Evolutionary conservation across 805 yeast species (phyloP).

Genomic region (Nakazawaea molendinolei): DNA sequence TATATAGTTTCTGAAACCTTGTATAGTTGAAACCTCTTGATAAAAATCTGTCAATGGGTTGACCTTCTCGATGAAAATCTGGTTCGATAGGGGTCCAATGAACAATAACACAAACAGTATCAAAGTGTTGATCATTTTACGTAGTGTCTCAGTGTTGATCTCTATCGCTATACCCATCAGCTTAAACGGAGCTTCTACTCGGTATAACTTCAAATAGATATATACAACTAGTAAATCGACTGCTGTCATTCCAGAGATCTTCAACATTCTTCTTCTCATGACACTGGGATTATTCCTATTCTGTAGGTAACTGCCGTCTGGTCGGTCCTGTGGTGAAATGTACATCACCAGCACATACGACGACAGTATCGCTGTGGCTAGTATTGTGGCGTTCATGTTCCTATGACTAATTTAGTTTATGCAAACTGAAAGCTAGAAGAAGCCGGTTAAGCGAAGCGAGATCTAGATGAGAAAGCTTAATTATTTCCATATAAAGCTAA

Average conservation of each 20-base stretch:
- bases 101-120: conserved; percentile 34
- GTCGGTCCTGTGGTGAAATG: conserved; percentile 15
- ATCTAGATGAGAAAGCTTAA: too few relatives aligned
- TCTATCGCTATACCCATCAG: conserved; percentile 32
- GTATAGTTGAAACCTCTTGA: conserved; percentile 15
- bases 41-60: background rate
- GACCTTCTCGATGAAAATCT: conserved; percentile 13
- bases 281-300: conserved; percentile 38
- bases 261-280: conserved; percentile 31
- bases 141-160: conserved; percentile 14
- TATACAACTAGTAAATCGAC: conserved; percentile 27
- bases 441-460: too few relatives aligned
- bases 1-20: conserved; percentile 48
- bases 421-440: too few relatives aligned
- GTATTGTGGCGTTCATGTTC: too few relatives aligned
- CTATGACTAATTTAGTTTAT: too few relatives aligned
- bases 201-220: conserved; percentile 18
- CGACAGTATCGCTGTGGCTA: too few relatives aligned
- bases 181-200: conserved; percentile 1
- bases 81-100: conserved; percentile 40
- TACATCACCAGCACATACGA: conserved; percentile 42
- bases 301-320: conserved; percentile 16
- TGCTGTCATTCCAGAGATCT: conserved; percentile 29
- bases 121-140: conserved; percentile 9
- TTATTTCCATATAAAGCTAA: background rate